Evolutionary conservation across 2,329 filamentous ascomycete species (phyloP).

Genomic region (Trichoderma koningii): DNA sequence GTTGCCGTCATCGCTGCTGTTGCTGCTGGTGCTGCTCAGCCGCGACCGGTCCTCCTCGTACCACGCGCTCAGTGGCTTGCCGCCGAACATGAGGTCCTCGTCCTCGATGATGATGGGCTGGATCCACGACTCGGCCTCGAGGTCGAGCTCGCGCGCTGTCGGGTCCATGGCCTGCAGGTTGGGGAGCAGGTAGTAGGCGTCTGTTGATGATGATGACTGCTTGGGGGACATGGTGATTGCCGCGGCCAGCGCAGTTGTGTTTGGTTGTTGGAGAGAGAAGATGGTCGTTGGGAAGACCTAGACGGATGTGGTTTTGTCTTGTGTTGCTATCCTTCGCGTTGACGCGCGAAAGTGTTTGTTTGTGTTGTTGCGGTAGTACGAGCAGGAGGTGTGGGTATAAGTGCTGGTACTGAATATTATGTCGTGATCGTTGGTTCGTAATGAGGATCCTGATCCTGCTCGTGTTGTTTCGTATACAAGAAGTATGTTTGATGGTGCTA

Average conservation of each 20-base stretch:
- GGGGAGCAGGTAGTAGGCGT: slow-evolving; percentile 34
- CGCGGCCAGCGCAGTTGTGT: slow-evolving; percentile 22
- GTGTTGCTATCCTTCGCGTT: slow-evolving; percentile 3
- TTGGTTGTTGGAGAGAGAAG: not conserved
- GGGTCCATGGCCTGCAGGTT: slow-evolving; percentile 40
- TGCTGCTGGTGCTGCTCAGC: slow-evolving; percentile 42
- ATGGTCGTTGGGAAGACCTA: not conserved
- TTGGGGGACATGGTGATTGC: slow-evolving; percentile 18
- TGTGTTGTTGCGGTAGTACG: not conserved
- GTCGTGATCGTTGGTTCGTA: slow-evolving; percentile 3
- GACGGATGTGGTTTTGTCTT: not conserved
- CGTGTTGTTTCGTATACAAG: not conserved
- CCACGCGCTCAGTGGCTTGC: slow-evolving; percentile 61
- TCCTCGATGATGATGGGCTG: slow-evolving; percentile 62
- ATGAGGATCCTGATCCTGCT: slow-evolving; percentile 24
- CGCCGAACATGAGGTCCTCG: slow-evolving; percentile 62
- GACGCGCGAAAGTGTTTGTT: slow-evolving; percentile 2
- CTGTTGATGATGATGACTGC: not conserved
- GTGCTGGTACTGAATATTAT: not conserved
- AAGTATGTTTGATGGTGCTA: not conserved
- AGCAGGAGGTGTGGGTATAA: not conserved
- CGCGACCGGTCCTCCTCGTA: slow-evolving; percentile 54
- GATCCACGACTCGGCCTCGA: slow-evolving; percentile 48
- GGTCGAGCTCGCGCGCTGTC: slow-evolving; percentile 40
- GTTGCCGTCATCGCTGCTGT: slow-evolving; percentile 40